Evolutionary conservation across 192 early-diverging fungal species (phyloP).

Genomic region (Radiomyces spectabilis): DNA sequence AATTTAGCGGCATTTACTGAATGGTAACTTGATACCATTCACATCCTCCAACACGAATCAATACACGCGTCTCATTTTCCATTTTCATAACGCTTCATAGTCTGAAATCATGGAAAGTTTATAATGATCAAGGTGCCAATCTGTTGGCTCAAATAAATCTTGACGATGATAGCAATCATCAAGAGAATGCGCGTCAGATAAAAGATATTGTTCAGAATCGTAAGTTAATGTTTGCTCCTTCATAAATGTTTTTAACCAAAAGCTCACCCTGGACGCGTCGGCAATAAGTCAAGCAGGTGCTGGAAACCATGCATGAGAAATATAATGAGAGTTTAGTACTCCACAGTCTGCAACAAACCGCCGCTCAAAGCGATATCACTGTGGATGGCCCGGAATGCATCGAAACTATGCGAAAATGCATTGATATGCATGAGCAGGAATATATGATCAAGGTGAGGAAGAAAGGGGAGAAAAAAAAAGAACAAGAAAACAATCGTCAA

Average conservation of each 20-base stretch:
- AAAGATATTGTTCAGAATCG: background rate
- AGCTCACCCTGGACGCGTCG: background rate
- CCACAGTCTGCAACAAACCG: background rate
- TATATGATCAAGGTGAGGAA: conserved; percentile 7
- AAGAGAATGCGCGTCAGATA: no score
- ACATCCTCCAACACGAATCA: no score
- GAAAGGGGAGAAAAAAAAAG: background rate
- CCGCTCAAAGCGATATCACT: background rate
- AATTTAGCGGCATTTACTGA: no score
- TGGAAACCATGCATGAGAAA: conserved; percentile 6
- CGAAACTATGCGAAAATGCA: background rate
- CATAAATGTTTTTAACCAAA: background rate
- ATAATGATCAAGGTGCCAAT: background rate
- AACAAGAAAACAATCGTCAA: background rate
- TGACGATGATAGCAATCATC: no score
- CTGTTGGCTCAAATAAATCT: background rate
- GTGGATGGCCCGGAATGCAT: background rate
- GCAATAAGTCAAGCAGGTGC: background rate
- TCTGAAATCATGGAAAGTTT: background rate
- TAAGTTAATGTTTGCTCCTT: background rate
- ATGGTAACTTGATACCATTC: background rate
- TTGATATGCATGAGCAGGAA: conserved; percentile 11
- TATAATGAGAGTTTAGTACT: background rate
- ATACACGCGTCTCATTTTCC: background rate
- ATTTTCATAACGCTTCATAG: background rate